phyloP scores from a whole-genome alignment of 257 asterid species.

The Mentha longifolia region DNA sequence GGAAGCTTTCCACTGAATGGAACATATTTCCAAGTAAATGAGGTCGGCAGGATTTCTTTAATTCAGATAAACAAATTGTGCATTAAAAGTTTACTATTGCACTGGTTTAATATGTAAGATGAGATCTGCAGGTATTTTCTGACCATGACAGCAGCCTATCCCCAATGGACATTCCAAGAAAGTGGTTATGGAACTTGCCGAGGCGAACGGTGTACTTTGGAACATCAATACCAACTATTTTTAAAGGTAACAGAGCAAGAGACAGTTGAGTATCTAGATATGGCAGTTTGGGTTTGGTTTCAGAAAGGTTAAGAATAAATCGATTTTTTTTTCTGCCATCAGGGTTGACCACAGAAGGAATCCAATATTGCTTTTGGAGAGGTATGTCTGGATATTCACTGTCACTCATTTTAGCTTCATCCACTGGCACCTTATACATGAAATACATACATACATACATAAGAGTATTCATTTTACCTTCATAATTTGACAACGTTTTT shows the following conservation, averaged over 20 bases:
- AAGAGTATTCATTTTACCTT: slow-evolving; percentile 26
- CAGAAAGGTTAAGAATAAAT: slow-evolving; percentile 27
- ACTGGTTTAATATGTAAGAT: slow-evolving; percentile 26
- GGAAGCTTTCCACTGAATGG: slow-evolving; percentile 99
- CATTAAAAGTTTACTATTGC: slow-evolving; percentile 19
- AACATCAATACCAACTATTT: slow-evolving; percentile 88
- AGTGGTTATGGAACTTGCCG: slow-evolving; percentile 90
- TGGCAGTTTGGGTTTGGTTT: slow-evolving; percentile 18
- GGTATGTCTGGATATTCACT: slow-evolving; percentile 52
- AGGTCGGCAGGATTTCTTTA: slow-evolving; percentile 53
- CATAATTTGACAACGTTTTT: slow-evolving; percentile 28
- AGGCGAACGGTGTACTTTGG: slow-evolving; percentile 93
- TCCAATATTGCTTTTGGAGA: slow-evolving; percentile 96
- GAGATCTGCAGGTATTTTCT: slow-evolving; percentile 76
- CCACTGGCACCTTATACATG: slow-evolving; percentile 26
- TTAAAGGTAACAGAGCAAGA: slow-evolving; percentile 65
- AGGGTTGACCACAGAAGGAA: slow-evolving; percentile 83
- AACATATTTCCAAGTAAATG: slow-evolving; percentile 96
- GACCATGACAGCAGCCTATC: slow-evolving; percentile 87
- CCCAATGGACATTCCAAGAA: slow-evolving; percentile 85
- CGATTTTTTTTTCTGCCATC: slow-evolving; percentile 31
- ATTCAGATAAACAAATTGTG: slow-evolving; percentile 24
- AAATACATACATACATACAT: neutral
- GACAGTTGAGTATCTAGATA: slow-evolving; percentile 12
- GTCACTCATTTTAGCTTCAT: slow-evolving; percentile 25